These are phyloP conservation scores for Lycium ferocissimum DNA, from an alignment of 257 asterid species.

Conservation along the genomic window DNA sequence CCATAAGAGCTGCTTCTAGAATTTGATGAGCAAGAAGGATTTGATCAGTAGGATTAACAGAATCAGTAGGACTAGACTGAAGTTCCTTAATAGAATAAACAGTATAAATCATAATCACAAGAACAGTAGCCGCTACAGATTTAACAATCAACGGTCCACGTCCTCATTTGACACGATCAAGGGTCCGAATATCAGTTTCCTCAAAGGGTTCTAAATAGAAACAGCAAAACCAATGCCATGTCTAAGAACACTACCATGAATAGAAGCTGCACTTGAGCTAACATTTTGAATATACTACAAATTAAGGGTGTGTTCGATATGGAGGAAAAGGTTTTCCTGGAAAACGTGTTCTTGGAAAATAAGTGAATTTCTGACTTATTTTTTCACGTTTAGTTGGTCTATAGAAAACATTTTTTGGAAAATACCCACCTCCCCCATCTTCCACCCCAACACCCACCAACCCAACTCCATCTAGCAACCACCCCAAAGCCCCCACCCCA, in stretches of 20 bases:
- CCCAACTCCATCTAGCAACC: too few relatives aligned
- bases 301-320: too few relatives aligned
- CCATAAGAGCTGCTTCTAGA: conserved; percentile 40
- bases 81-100: conserved; percentile 40
- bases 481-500: too few relatives aligned
- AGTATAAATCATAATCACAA: conserved; percentile 45
- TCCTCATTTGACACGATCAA: conserved; percentile 52
- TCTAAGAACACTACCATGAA: conserved; percentile 44
- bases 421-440: too few relatives aligned
- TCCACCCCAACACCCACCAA: too few relatives aligned
- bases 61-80: conserved; percentile 38
- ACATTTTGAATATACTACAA: conserved; percentile 30
- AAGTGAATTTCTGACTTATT: too few relatives aligned
- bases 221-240: conserved; percentile 41
- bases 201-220: conserved; percentile 48
- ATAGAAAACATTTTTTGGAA: too few relatives aligned
- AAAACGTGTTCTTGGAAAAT: too few relatives aligned
- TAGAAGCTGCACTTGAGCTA: conserved; percentile 35
- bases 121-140: conserved; percentile 43
- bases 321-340: too few relatives aligned
- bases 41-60: conserved; percentile 38
- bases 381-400: too few relatives aligned
- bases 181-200: conserved; percentile 46
- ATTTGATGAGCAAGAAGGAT: conserved; percentile 34
- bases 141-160: conserved; percentile 49